These are phyloP conservation scores for Sugiyamaella xylanicola DNA, from an alignment of 1,139 yeast genomes.

Conservation along the genomic window DNA sequence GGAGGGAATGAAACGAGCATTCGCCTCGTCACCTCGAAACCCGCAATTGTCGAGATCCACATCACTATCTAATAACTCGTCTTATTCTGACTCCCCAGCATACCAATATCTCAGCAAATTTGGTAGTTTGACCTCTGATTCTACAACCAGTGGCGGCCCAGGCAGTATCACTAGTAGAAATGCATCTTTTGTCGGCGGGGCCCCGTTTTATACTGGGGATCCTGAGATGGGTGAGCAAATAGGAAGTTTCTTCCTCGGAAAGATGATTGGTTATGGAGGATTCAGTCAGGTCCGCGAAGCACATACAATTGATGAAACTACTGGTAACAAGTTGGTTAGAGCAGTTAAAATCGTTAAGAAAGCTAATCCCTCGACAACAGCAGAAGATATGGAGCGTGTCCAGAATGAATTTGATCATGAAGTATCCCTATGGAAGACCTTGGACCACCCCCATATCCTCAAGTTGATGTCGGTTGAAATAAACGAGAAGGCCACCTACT, in stretches of 20 bases:
- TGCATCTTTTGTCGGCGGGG: conserved; percentile 17
- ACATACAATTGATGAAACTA: conserved; percentile 40
- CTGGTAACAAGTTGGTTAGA: conserved; percentile 47
- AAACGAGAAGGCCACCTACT: conserved; percentile 64
- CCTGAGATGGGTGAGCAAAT: conserved; percentile 58
- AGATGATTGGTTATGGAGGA: conserved; percentile 87
- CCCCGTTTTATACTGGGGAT: conserved; percentile 13
- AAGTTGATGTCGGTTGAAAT: conserved; percentile 65
- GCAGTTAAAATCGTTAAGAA: conserved; percentile 78
- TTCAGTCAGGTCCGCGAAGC: conserved; percentile 91
- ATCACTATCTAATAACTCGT: conserved; percentile 29
- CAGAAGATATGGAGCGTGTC: conserved; percentile 41
- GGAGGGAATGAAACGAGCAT: conserved; percentile 13
- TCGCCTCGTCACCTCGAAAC: conserved; percentile 13
- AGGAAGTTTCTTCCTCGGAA: conserved; percentile 53
- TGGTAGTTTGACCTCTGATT: conserved; percentile 37
- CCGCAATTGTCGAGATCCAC: conserved; percentile 25
- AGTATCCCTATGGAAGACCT: conserved; percentile 69
- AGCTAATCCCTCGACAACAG: conserved; percentile 26
- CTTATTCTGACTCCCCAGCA: conserved; percentile 44
- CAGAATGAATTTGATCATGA: conserved; percentile 66
- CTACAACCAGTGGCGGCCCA: conserved; percentile 21
- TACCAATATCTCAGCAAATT: conserved; percentile 45
- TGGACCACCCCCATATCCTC: conserved; percentile 66
- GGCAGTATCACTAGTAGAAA: conserved; percentile 18